Evolutionary conservation across 345 rosid species (phyloP).

Genomic region (Gossypium rotundifolium): DNA sequence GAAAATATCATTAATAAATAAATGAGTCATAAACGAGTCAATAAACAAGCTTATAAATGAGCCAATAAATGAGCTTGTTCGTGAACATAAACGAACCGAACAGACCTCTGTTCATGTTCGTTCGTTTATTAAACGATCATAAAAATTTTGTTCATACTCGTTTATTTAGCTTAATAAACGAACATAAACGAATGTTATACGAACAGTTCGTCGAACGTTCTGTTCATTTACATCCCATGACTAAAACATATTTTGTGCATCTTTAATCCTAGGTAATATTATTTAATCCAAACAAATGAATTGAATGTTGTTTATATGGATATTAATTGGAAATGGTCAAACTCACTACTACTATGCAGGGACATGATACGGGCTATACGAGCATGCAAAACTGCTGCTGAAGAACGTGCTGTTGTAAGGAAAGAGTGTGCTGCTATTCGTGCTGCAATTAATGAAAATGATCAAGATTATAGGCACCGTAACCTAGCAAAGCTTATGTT

Average conservation of each 20-base stretch:
- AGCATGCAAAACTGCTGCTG: constrained; percentile 99
- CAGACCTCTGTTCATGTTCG: too few species aligned
- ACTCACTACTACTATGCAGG: constrained; percentile 44
- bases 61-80: too few species aligned
- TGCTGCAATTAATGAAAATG: constrained; percentile 82
- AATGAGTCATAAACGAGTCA: too few species aligned
- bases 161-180: too few species aligned
- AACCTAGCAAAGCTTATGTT: constrained; percentile 99
- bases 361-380: constrained; percentile 98
- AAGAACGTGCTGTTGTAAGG: constrained; percentile 91
- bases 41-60: too few species aligned
- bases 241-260: neutral
- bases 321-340: neutral
- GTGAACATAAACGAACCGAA: too few species aligned
- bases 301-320: neutral
- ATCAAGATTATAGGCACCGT: constrained; percentile 79
- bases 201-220: too few species aligned
- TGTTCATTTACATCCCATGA: too few species aligned
- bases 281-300: neutral
- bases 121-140: too few species aligned
- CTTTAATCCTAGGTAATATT: neutral
- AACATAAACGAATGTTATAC: too few species aligned
- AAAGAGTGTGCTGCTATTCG: constrained; percentile 98
- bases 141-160: too few species aligned
- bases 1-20: too few species aligned